Evolutionary conservation across 306 rosid species (phyloP).

Genomic region (Prunus mume): DNA sequence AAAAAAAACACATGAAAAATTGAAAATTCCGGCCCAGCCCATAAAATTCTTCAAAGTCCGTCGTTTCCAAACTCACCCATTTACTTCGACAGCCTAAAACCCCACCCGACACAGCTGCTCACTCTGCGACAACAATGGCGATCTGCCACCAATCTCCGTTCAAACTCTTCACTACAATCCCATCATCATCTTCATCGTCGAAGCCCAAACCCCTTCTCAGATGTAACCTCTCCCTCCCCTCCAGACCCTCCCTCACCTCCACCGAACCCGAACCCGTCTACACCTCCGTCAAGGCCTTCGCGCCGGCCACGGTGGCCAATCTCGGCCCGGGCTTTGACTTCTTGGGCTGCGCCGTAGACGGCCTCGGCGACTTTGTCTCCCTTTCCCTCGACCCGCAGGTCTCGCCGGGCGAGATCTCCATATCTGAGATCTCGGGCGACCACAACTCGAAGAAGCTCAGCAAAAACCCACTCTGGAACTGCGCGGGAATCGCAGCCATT

Average conservation of each 20-base stretch:
- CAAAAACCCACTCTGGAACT: slow-evolving; percentile 67
- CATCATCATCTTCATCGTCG: slow-evolving; percentile 7
- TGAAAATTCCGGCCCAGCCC: neutral
- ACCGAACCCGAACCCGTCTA: slow-evolving; percentile 58
- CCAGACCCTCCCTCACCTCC: slow-evolving; percentile 12
- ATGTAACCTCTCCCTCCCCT: slow-evolving; percentile 54
- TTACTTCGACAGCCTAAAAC: neutral
- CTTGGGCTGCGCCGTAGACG: slow-evolving; percentile 83
- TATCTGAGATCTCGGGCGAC: slow-evolving; percentile 46
- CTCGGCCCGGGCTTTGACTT: slow-evolving; percentile 93
- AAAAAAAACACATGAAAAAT: too few relatives aligned
- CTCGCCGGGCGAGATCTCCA: slow-evolving; percentile 62
- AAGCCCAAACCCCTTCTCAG: slow-evolving; percentile 29
- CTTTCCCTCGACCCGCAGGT: slow-evolving; percentile 59
- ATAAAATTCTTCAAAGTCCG: neutral
- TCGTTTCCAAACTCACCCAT: neutral
- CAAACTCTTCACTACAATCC: slow-evolving; percentile 17
- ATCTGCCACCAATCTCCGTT: slow-evolving; percentile 34
- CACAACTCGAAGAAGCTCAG: slow-evolving; percentile 49
- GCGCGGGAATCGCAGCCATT: slow-evolving; percentile 83
- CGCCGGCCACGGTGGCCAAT: slow-evolving; percentile 84
- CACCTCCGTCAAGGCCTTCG: slow-evolving; percentile 63
- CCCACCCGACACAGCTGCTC: neutral
- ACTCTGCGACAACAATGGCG: slow-evolving; percentile 35
- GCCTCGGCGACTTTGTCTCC: slow-evolving; percentile 72